Evolutionary conservation across 1,284 basidiomycete species (phyloP), one percentile per base, ranked within the genome.

Genomic region (Coniophora puteana): DNA sequence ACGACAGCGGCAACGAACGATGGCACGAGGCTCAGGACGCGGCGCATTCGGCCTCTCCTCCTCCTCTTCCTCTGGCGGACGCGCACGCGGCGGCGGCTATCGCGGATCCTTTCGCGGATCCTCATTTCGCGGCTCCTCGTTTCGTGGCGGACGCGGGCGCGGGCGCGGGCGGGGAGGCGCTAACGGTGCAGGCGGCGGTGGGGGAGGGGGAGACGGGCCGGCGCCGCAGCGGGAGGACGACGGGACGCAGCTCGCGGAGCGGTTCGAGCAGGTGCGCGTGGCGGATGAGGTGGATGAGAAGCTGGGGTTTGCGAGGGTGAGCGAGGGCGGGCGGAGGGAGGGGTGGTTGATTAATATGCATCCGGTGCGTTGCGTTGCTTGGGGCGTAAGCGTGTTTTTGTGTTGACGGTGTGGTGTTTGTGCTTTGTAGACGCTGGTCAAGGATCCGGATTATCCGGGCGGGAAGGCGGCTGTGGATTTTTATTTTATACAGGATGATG

Each of bases 281-380:
- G 72, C 69, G 44, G 93, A 99, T 61, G 91, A 94, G 56, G 80
- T 98, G 21, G 95, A 99, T 56, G 91, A 92, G 62, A 90, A 88
- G 59, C 72, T 99, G 21, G 96, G 96, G 0, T 99, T 99, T 63
- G 72, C 73, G 31, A 72, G 83, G 41, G 72, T 89, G 40, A 81
- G 90, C 48, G 84, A 87, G 51, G 91, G 90, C 0, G 67, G 74
- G 7, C 68, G 68, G 51, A 78, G 72, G 52, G 86, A 90, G 44
- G 93, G 92, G 1, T 99, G 96, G 96, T 71, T 99, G 58, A 85
- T 99, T 47, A 98, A 98, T 62, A 99, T 99, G 94, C 95, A 96
- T 62, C 91, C 94, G 44, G 90, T 93, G 57, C 54, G 87, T 71
- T n/a, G 14, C 27, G 8, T 14, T 5, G 10, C 25, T 38, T 40